Evolutionary conservation across 2,329 filamentous ascomycete genomes (phyloP).

Genomic region (Neurospora sp.): DNA sequence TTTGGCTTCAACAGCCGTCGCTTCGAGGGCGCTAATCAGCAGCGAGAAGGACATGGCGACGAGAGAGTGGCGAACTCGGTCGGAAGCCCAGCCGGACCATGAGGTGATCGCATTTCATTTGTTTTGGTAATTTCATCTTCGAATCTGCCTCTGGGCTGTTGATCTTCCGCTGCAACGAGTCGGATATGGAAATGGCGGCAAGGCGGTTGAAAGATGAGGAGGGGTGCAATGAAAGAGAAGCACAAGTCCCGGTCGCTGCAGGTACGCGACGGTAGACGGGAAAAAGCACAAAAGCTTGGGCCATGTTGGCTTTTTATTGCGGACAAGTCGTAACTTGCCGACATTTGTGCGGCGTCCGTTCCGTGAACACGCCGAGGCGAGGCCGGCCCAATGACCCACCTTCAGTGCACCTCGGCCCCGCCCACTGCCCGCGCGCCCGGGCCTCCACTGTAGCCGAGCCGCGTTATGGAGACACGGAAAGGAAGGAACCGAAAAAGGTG

Average conservation of each 20-base stretch:
- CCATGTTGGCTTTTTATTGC: neutral
- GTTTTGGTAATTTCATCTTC: neutral
- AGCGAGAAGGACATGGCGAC: neutral
- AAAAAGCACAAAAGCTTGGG: neutral
- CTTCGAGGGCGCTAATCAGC: neutral
- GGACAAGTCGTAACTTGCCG: neutral
- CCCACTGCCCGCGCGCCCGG: neutral
- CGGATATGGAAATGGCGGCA: neutral
- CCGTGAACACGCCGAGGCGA: neutral
- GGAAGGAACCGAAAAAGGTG: neutral
- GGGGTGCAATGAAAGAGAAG: neutral
- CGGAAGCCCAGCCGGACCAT: neutral
- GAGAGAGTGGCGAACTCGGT: neutral
- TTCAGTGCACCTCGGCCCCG: neutral
- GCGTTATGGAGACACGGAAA: neutral
- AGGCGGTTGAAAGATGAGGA: neutral
- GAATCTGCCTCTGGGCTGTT: neutral
- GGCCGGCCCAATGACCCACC: neutral
- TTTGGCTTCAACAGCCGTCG: neutral
- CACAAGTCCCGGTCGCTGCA: neutral
- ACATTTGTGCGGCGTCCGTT: neutral
- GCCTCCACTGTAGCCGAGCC: neutral
- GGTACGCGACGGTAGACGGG: neutral
- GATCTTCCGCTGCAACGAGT: neutral
- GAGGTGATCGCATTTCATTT: neutral